Evolutionary conservation across 345 rosid species (phyloP), one percentile per base, ranked within the genome.

Genomic region (Kandelia obovata): DNA sequence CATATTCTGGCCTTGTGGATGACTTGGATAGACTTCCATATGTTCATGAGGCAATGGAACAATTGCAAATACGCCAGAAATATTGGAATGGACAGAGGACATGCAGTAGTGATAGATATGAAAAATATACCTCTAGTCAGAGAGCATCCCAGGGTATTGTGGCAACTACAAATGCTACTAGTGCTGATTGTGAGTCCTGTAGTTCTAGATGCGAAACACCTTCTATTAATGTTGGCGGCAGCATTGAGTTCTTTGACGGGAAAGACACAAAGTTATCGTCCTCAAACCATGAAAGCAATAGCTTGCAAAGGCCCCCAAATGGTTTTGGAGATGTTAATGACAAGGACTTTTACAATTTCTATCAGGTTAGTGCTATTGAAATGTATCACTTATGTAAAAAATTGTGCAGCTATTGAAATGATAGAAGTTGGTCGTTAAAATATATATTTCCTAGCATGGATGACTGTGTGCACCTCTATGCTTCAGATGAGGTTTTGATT

Each of bases 1-100:
- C 96, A 19, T 89, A 95, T 73, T 88, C 97, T 0, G 97, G 97
- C 28, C 90, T 89, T 16, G 92, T 92, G 28, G 97, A 88, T 77
- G 99, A 95, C 75, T 64, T 87, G 68, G 97, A 84, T 82, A 92
- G 82, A 83, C 99, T 89, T 78, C 90, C 97, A 1, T 95, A 88
- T 85, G 99, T 95, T 25, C 86, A 90, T 80, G 92, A 87, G 67
- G 96, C 96, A 39, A 79, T 90, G 87, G 90, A 88, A 59, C 96
- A 86, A 53, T 74, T 95, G 71, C 81, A 90, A 79, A 82, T 83
- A 81, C 87, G 97, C 73, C 88, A 86, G 73, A 72, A 75, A 74
- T 83, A 86, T 74, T 95, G 97, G 99, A 90, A 81, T 76, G 88
- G 79, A 83, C 89, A 84, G 55, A 78, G 70, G 62, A 73, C 75